phyloP scores from a whole-genome alignment of 73 alveolate species.

The Paramecium sonneborni region DNA sequence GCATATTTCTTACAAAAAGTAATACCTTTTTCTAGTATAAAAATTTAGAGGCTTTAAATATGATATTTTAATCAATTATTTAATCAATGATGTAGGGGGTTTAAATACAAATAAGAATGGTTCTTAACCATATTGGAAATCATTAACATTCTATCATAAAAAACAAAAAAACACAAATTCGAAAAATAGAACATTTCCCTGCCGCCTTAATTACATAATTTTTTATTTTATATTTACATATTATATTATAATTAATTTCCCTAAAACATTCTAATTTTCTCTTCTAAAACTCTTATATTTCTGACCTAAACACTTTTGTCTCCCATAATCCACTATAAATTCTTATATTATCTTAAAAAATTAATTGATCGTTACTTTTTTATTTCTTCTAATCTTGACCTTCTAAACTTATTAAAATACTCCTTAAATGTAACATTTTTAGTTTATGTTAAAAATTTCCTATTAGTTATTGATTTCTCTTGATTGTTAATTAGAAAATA shows the following conservation, averaged over 20 bases:
- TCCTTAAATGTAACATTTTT: neutral
- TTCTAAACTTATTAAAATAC: neutral
- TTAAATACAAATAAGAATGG: neutral
- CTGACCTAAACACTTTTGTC: neutral
- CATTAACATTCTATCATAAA: neutral
- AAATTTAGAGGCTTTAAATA: conserved; percentile 30
- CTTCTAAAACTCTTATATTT: neutral
- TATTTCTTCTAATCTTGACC: neutral
- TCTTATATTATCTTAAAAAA: neutral
- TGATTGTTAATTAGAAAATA: neutral
- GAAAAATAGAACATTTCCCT: neutral
- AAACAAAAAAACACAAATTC: neutral
- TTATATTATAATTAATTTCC: neutral
- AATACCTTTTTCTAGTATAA: conserved; percentile 49
- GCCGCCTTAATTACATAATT: neutral
- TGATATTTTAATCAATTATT: conserved; percentile 47
- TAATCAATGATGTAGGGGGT: neutral
- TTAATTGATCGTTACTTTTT: neutral
- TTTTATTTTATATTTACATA: neutral
- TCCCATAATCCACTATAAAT: neutral
- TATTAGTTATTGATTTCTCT: neutral
- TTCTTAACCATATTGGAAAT: neutral
- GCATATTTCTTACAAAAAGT: conserved; percentile 38
- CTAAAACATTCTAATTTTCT: neutral
- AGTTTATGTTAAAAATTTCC: neutral